phyloP scores from a whole-genome alignment of 2,329 filamentous ascomycete species.

The Penicillium vulpinum region DNA sequence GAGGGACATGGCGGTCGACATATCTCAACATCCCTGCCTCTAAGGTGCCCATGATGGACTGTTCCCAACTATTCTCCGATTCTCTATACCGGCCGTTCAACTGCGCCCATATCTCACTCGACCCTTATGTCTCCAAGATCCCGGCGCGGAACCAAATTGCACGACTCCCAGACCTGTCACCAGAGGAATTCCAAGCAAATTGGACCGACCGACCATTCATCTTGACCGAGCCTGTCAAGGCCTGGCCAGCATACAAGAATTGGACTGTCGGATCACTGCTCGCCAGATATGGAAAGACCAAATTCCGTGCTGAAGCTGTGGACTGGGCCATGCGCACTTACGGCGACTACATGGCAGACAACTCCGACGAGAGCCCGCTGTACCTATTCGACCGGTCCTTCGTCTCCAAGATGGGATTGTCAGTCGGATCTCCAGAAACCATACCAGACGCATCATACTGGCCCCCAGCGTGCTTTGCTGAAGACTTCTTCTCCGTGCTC shows the following conservation, averaged over 20 bases:
- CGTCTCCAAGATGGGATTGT: constrained; percentile 77
- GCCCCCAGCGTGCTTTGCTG: constrained; percentile 79
- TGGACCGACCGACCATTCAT: constrained; percentile 87
- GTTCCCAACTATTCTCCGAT: constrained; percentile 82
- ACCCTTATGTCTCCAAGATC: constrained; percentile 68
- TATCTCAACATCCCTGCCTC: constrained; percentile 61
- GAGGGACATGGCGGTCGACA: constrained; percentile 80
- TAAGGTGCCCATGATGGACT: constrained; percentile 63
- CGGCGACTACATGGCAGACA: constrained; percentile 76
- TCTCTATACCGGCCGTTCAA: constrained; percentile 86
- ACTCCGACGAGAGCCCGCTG: constrained; percentile 79
- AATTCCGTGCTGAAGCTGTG: constrained; percentile 87
- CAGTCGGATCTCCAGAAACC: constrained; percentile 49
- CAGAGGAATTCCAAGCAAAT: constrained; percentile 68
- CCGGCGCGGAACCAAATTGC: constrained; percentile 71
- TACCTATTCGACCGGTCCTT: constrained; percentile 91
- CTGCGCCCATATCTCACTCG: constrained; percentile 73
- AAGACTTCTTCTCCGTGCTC: constrained; percentile 80
- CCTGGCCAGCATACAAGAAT: constrained; percentile 73
- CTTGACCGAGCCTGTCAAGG: constrained; percentile 74
- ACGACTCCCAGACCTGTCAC: constrained; percentile 66
- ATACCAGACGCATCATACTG: constrained; percentile 65
- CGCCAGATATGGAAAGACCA: constrained; percentile 62
- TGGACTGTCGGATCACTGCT: constrained; percentile 74
- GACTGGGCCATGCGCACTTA: constrained; percentile 88